Evolutionary conservation across 2,329 filamentous ascomycete species (phyloP), one percentile per base, ranked within the genome.

Genomic region (Rhinocladiella similis): DNA sequence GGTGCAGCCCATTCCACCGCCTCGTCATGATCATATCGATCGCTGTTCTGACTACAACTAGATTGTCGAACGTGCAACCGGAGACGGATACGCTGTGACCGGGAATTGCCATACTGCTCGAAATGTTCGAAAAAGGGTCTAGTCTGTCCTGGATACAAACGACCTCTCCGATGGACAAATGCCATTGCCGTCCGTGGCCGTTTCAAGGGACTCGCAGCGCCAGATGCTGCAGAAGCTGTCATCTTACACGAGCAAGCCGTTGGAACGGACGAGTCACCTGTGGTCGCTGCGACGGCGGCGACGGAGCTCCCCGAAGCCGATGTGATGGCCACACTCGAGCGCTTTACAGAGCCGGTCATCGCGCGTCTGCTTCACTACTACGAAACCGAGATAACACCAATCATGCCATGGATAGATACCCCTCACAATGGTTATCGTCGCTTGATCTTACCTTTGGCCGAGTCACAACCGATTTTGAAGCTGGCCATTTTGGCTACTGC

Each of bases 321-420:
- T 22, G 19, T 27, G 12, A 12, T 18, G 22, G 45, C n/a, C 22
- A 33, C 25, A 22, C 45, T 33, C 18, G 7, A 25, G 27, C 16
- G 45, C 45, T 35, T 33, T 13, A 16, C 45, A 35, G 25, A 16
- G 19, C 10, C 45, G 16, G 12, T 19, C 45, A 13, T 47, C 45
- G 16, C 19, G 35, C 45, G 45, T 33, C 45, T 47, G 2, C 25
- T 47, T 12, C 25, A 47, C 18, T 47, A 47, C 25, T 47, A 51
- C 20, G 49, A 38, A 16, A 33, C 22, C 7, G 29, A 36, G 5
- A 51, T 51, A 35, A 41, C 49, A 14, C 49, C 49, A 29, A 19
- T 51, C 22, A 51, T 51, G 49, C 38, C 43, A 3, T 51, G 49
- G 49, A 38, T 51, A 14, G 49, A 51, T n/a, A 42, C 49, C 13